Evolutionary conservation across 2,329 filamentous ascomycete genomes (phyloP), one percentile per base, ranked within the genome.

Genomic region (Cercospora sp.): DNA sequence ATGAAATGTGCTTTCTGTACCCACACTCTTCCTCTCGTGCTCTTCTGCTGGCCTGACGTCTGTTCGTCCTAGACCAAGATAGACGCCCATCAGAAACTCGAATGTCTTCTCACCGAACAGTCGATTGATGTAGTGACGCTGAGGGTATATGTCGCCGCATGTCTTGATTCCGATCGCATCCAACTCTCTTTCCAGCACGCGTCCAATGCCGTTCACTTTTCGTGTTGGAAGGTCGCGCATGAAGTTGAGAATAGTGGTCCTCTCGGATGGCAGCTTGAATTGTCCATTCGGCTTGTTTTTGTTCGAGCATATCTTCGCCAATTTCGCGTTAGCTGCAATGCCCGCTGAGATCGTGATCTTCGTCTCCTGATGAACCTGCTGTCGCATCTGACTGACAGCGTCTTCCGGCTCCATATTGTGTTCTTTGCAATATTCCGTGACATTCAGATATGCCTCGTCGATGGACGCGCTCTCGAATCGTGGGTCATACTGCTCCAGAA

Each of bases 201-300:
- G 88, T 0, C 95, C 95, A n/a, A 99, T 87, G 0, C 95, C 95
- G 72, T 97, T 97, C 53, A 98, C 91, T 77, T 97, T 97, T 36
- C 95, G 87, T 0, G 93, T 93, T 0, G 94, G 90, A 26, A 99
- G 83, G 31, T 90, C 86, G 10, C 86, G 85, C 91, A 98, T 97
- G 76, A 98, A 0, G 85, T 67, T 82, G 86, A 98, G 89, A 68
- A 99, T 93, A 0, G 88, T 85, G 28, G 82, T 81, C 9, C 94
- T 86, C 48, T 97, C 90, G 63, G 86, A 91, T 0, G 90, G 85
- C 1, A 98, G 82, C 9, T 87, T 81, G 73, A 91, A 98, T 76
- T 98, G 95, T 0, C 95, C 95, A 74, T 99, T 97, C 0, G 95
- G 95, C 77, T 99, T 99, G 80, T 98, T 97, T 78, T 91, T 88